Conservation (phyloP, 257 asterid species). For the Przewalskia tangutica region DNA sequence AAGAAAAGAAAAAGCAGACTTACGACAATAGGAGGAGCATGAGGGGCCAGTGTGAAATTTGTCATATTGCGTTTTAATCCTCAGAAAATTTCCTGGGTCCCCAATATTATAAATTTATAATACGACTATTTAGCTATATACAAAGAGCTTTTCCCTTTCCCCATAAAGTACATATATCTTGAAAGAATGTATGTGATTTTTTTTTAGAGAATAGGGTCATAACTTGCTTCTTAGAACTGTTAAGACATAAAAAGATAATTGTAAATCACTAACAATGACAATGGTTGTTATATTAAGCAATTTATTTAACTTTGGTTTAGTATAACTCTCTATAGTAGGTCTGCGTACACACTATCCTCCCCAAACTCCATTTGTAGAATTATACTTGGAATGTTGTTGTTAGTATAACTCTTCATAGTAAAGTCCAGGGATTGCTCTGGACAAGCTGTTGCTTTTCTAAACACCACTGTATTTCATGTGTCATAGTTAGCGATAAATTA, state of each 20-base stretch:
- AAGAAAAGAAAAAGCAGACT: background rate
- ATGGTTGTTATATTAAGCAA: background rate
- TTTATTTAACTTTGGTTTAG: background rate
- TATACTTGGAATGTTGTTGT: background rate
- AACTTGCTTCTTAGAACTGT: background rate
- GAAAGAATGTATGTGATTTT: background rate
- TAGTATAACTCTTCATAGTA: background rate
- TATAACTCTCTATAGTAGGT: background rate
- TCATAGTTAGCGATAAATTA: background rate
- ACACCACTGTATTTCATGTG: background rate
- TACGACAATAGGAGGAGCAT: background rate
- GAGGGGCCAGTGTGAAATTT: background rate
- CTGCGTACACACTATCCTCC: too few species aligned
- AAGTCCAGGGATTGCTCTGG: background rate
- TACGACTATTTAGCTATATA: background rate
- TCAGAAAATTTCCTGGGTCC: background rate
- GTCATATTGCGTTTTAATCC: background rate
- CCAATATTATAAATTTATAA: background rate
- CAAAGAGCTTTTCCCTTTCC: background rate
- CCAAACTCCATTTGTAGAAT: too few species aligned
- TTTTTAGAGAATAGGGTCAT: background rate
- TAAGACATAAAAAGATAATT: background rate
- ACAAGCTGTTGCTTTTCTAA: background rate
- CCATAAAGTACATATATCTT: background rate
- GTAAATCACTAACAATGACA: background rate